Conservation (phyloP, 345 rosid species). For the Brassica cretica region DNA sequence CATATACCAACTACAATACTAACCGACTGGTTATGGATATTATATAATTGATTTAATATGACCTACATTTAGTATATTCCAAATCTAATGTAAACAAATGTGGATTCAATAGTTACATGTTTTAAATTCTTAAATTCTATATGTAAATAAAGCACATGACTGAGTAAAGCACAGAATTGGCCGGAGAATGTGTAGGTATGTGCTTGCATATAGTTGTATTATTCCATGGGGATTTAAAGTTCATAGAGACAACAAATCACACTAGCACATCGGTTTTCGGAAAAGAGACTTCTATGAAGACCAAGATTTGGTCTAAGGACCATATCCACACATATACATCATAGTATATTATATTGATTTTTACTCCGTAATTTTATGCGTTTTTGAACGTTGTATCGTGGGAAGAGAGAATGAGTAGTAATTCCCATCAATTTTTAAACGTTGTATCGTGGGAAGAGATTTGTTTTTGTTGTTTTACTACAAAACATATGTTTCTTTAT, state of each 20-base stretch:
- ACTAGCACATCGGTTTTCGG: constrained; percentile 34
- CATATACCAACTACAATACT: background rate
- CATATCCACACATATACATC: constrained; percentile 27
- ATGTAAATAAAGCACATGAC: constrained; percentile 19
- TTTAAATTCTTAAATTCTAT: background rate
- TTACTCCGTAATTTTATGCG: background rate
- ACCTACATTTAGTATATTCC: background rate
- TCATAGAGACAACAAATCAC: constrained; percentile 38
- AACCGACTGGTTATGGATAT: background rate
- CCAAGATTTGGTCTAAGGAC: constrained; percentile 40
- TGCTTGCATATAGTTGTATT: constrained; percentile 27
- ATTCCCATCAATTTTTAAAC: background rate
- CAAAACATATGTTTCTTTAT: background rate
- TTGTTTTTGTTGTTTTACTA: background rate
- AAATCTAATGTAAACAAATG: background rate
- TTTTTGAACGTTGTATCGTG: constrained; percentile 8
- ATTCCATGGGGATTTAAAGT: constrained; percentile 31
- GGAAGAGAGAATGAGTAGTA: constrained; percentile 8
- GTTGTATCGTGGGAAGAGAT: constrained; percentile 1
- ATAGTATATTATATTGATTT: background rate
- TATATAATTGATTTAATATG: background rate
- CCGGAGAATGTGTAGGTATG: constrained; percentile 12
- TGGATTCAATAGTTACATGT: background rate
- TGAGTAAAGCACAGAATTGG: constrained; percentile 17
- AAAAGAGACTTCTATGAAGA: constrained; percentile 40